Evolutionary conservation across 2,329 filamentous ascomycete species (phyloP).

Genomic region (Botrytis paeoniae): DNA sequence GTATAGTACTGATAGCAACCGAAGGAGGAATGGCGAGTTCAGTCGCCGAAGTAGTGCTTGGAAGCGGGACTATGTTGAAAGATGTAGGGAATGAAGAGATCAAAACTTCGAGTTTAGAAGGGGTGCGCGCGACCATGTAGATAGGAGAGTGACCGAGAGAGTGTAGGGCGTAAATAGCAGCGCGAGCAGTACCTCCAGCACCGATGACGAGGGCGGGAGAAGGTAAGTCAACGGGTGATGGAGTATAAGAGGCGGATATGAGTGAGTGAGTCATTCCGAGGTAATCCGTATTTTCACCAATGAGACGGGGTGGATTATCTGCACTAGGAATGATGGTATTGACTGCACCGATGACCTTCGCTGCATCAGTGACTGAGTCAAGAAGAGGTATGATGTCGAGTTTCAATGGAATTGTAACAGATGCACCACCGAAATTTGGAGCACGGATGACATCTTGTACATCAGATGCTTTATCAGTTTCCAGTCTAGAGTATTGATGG

Average conservation of each 20-base stretch:
- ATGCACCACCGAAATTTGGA: constrained; percentile 83
- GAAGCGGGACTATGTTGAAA: constrained; percentile 68
- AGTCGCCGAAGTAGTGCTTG: constrained; percentile 48
- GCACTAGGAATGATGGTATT: constrained; percentile 79
- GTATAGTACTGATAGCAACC: constrained; percentile 86
- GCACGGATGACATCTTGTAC: constrained; percentile 64
- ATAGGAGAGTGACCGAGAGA: constrained; percentile 81
- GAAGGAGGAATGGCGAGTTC: constrained; percentile 53
- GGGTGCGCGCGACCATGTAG: constrained; percentile 78
- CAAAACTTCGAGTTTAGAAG: constrained; percentile 64
- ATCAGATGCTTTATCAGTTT: constrained; percentile 65
- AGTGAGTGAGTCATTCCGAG: constrained; percentile 83
- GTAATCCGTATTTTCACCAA: constrained; percentile 96
- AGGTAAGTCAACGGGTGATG: constrained; percentile 32
- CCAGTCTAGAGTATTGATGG: constrained; percentile 72
- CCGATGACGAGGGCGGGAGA: constrained; percentile 78
- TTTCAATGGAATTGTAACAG: constrained; percentile 94
- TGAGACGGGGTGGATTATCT: constrained; percentile 47
- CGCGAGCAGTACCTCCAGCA: constrained; percentile 86
- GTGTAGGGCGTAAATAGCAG: constrained; percentile 84
- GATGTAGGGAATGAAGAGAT: constrained; percentile 68
- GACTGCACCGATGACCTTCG: constrained; percentile 81
- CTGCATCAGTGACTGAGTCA: constrained; percentile 76
- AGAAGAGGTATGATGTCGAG: constrained; percentile 79
- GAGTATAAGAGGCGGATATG: constrained; percentile 30